Percentiles rank a stretch among this genome's conserved stretches.
Evolutionary conservation across 2,329 filamentous ascomycete species (phyloP).

Genomic region (Calonectria leucothoes): DNA sequence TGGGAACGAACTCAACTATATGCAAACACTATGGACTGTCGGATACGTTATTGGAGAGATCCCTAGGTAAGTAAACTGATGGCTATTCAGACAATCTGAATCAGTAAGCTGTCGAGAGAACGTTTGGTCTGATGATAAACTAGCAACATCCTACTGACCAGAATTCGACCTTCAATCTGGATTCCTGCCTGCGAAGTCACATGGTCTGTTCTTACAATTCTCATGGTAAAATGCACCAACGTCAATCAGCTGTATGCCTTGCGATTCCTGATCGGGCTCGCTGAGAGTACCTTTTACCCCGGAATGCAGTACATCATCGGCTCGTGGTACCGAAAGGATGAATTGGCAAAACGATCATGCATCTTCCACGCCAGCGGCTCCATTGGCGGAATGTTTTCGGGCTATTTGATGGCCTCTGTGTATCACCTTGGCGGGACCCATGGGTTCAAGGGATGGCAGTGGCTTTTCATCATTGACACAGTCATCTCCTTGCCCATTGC

Average conservation of each 20-base stretch:
- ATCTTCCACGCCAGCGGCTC: conserved; percentile 52
- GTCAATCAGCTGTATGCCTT: conserved; percentile 51
- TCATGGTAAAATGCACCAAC: conserved; percentile 52
- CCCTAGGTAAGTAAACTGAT: conserved; percentile 37
- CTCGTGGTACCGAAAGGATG: conserved; percentile 56
- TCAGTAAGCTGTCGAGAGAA: background rate
- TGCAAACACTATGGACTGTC: conserved; percentile 65
- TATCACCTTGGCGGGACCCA: conserved; percentile 53
- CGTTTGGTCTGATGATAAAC: background rate
- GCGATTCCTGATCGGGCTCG: conserved; percentile 56
- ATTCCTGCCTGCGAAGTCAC: conserved; percentile 52
- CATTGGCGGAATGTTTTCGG: conserved; percentile 42
- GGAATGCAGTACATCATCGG: conserved; percentile 54
- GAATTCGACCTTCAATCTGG: conserved; percentile 53
- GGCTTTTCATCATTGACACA: conserved; percentile 50
- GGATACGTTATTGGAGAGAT: conserved; percentile 66
- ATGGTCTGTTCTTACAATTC: conserved; percentile 47
- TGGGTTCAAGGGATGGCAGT: conserved; percentile 61
- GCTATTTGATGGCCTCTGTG: conserved; percentile 51
- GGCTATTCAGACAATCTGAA: background rate
- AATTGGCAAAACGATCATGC: conserved; percentile 55
- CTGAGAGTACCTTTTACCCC: conserved; percentile 52
- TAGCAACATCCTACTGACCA: conserved; percentile 49
- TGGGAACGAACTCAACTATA: conserved; percentile 60
- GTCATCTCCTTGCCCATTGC: conserved; percentile 50